These are phyloP conservation scores for Oryza australiensis DNA, from an alignment of 176 grass and related monocot genomes.

Conservation along the genomic window DNA sequence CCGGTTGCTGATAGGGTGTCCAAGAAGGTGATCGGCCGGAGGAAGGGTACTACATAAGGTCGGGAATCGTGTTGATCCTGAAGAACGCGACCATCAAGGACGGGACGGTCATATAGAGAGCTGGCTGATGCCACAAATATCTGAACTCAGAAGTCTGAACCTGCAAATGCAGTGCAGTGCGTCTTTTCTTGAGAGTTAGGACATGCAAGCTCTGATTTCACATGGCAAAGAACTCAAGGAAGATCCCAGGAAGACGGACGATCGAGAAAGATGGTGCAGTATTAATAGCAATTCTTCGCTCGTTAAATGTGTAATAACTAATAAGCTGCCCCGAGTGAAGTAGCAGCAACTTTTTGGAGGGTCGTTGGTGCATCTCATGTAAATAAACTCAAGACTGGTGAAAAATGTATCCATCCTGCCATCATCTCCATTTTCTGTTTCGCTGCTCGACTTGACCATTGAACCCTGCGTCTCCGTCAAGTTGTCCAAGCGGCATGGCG, in stretches of 20 bases:
- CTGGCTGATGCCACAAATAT: background rate
- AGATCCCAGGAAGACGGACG: background rate
- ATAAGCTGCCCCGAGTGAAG: conserved; percentile 30
- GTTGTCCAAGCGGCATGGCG: no score
- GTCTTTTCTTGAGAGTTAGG: background rate
- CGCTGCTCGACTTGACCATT: background rate
- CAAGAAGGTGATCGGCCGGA: conserved; percentile 58
- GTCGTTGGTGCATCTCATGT: conserved; percentile 33
- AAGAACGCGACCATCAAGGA: conserved; percentile 77
- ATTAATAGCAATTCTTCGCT: background rate
- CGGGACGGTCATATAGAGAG: conserved; percentile 54
- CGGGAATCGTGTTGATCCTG: conserved; percentile 50
- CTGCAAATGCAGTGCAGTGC: no score
- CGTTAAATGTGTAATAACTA: conserved; percentile 36
- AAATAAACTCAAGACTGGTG: conserved; percentile 36
- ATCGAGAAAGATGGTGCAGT: background rate
- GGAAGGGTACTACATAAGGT: conserved; percentile 68
- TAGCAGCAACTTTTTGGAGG: conserved; percentile 25
- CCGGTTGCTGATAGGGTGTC: conserved; percentile 47
- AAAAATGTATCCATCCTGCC: background rate
- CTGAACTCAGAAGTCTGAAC: background rate
- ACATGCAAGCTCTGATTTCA: background rate
- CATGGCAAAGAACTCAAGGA: background rate
- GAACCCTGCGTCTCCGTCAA: no score
- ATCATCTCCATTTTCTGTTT: background rate